A percentile compares a stretch with the other conserved stretches of the same genome.
Evolutionary conservation across 1,284 basidiomycete genomes (phyloP).

Genomic region (Fomes fomentarius): DNA sequence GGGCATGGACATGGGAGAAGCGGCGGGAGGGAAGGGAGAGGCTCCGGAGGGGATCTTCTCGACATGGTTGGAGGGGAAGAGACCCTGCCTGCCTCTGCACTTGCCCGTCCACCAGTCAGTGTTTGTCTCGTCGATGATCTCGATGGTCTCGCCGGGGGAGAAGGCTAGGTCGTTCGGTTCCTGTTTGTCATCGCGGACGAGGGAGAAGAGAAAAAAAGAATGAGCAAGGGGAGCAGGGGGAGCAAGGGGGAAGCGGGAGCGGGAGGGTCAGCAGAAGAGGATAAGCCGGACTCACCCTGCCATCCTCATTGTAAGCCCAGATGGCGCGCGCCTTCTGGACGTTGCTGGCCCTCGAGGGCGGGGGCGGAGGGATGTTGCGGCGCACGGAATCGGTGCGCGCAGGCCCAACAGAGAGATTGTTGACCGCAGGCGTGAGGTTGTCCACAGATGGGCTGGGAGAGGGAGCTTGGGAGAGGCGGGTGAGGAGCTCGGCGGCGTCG

Average conservation of each 20-base stretch:
- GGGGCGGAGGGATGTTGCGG: slow-evolving; percentile 34
- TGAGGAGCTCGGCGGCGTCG: slow-evolving; percentile 55
- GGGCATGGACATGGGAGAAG: slow-evolving; percentile 23
- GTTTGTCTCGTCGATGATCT: slow-evolving; percentile 63
- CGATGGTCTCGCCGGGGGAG: slow-evolving; percentile 57
- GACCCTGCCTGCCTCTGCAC: slow-evolving; percentile 56
- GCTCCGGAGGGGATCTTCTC: slow-evolving; percentile 42
- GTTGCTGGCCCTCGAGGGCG: slow-evolving; percentile 28
- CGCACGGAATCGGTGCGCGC: slow-evolving; percentile 27
- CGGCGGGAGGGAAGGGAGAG: slow-evolving; percentile 19
- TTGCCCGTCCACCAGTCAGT: slow-evolving; percentile 69
- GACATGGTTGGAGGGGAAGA: slow-evolving; percentile 69
- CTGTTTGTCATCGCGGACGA: slow-evolving; percentile 34
- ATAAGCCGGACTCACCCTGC: slow-evolving; percentile 35
- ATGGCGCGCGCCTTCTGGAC: slow-evolving; percentile 53
- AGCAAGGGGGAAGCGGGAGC: background rate
- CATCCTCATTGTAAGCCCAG: slow-evolving; percentile 70
- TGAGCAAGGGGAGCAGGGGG: background rate
- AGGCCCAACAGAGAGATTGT: slow-evolving; percentile 23
- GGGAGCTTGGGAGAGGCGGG: slow-evolving; percentile 42
- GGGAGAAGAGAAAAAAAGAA: background rate
- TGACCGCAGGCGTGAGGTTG: slow-evolving; percentile 20
- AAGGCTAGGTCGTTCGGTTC: slow-evolving; percentile 65
- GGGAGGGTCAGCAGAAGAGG: background rate
- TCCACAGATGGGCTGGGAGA: slow-evolving; percentile 41